Evolutionary conservation across 768 basidiomycete genomes (phyloP), one percentile per base, ranked within the genome.

Genomic region (Candolleomyces eurysporus): DNA sequence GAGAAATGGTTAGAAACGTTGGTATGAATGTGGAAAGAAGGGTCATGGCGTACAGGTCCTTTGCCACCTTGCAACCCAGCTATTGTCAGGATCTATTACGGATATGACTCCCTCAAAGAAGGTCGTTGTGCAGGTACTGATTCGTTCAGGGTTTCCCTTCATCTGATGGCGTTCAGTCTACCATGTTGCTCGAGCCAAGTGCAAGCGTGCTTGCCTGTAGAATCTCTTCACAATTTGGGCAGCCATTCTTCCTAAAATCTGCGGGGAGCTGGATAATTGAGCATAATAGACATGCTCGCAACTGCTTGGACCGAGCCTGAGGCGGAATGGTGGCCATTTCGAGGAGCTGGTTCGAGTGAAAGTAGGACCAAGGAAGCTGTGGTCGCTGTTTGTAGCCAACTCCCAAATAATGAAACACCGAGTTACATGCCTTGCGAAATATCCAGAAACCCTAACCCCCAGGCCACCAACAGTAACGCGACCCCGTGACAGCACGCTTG

Each of bases 41-140:
- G 46, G 58, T 19, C 58, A 51, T 62, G 57, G 10, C 22, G 36
- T 66, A 96, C 96, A 86, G 66, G 90, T 94, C 71, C 96, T 78
- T 74, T 99, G 96, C 95, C 96, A 99, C 66, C 91, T 84, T 7
- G 92, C 92, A 6, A 98, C 95, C 97, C 97, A 99, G 71, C 92
- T 94, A 52, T 83, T 82, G 66, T 92, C 88, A 2, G 96, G 90
- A 67, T 92, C 86, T 48, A 94, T 86, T 51, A 94, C 85, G 0
- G 95, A 86, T 64, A 98, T 92, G 43, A 94, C 82, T 13, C 97
- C 97, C 66, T 98, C 96, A 66, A 92, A 99, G 65, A 92, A 88
- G 1, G 91, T 87, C 26, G 94, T 96, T 10, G 96, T 99, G 73
- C 95, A 98, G 52, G 84, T 80, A 11, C 83, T 75, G 32, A 98